Base-by-base conservation (phyloP, 495 filamentous ascomycete species). In the Penicillium desertorum region DNA sequence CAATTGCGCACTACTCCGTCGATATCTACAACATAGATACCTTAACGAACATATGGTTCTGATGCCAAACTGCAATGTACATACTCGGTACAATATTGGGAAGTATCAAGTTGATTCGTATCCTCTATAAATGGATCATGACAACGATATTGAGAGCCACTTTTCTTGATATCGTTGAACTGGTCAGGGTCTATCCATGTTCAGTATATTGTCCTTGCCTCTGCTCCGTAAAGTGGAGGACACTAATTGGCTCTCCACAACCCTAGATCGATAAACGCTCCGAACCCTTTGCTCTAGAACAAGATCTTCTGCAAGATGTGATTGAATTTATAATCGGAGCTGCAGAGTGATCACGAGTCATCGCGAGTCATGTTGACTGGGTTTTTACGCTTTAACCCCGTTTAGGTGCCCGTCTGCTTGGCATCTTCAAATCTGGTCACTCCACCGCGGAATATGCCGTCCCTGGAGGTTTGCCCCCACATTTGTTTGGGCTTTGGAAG, bases 371-470 rank as follows among this genome's bases (percentile, higher is more conserved):
- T 47, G 8, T 46, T 23, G 11, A 36, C 32, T 17, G 17, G 25
- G 11, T 29, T 42, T 27, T 36, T 23, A 12, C 27, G 43, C 43
- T 55, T 51, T 27, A 47, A 54, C 16, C 45, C 42, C 30, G 16
- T 41, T 55, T 39, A 5, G 53, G 53, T 47, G 14, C 14, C 53
- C 53, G 43, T 36, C 43, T 19, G 20, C 53, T 55, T 55, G 53
- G 53, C 53, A 45, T 23, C 43, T 37, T 45, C 53, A 11, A 47
- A 55, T 47, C 29, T 16, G 53, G 53, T 55, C 53, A 27, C 22
- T 55, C 52, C 52, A 46, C 52, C 32, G 51, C 51, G 51, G 51
- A 54, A 54, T 45, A 54, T 12, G 25, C 51, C 51, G 51, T 54
- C 51, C 17, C 4, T 54, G 47, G 29, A 29, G 32, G 23, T 1